Conservation (phyloP, 176 grass and related monocot genomes). For the Tillandsia fasciculata region DNA sequence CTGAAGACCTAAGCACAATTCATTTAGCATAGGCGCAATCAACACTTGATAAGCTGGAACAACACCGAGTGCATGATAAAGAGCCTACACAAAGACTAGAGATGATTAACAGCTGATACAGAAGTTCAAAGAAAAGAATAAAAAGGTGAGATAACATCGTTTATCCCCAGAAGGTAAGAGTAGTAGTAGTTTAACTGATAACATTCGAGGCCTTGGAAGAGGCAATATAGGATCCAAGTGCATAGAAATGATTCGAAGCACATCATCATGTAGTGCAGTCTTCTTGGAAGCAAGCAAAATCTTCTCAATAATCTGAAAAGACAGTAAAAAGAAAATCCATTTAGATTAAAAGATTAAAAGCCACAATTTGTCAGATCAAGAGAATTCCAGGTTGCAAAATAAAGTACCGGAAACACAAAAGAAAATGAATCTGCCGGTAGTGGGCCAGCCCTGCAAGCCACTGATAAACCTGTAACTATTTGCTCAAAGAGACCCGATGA, state of each 20-base stretch:
- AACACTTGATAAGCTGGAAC: slow-evolving; percentile 66
- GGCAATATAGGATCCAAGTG: slow-evolving; percentile 97
- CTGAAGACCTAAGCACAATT: slow-evolving; percentile 84
- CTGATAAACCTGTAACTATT: slow-evolving; percentile 61
- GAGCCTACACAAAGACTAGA: slow-evolving; percentile 43
- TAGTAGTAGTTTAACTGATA: slow-evolving; percentile 56
- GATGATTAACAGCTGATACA: slow-evolving; percentile 17
- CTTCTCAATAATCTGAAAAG: slow-evolving; percentile 56
- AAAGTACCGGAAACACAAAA: slow-evolving; percentile 84
- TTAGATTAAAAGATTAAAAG: neutral
- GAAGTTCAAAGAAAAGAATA: slow-evolving; percentile 14
- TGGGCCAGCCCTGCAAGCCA: slow-evolving; percentile 69
- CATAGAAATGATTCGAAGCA: slow-evolving; percentile 77
- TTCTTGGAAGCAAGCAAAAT: slow-evolving; percentile 80
- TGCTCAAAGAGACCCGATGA: slow-evolving; percentile 64
- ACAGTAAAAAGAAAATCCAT: neutral
- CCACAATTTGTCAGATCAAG: slow-evolving; percentile 12
- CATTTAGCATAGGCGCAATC: slow-evolving; percentile 85
- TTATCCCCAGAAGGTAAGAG: neutral
- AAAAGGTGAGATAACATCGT: slow-evolving; percentile 5
- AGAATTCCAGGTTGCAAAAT: slow-evolving; percentile 1
- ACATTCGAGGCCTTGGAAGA: slow-evolving; percentile 87
- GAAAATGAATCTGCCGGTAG: slow-evolving; percentile 98
- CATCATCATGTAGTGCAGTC: slow-evolving; percentile 85
- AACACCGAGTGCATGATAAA: slow-evolving; percentile 88